These are phyloP conservation scores for Chlorencoelia australis DNA, from an alignment of 2,329 filamentous ascomycete genomes.

Conservation along the genomic window DNA sequence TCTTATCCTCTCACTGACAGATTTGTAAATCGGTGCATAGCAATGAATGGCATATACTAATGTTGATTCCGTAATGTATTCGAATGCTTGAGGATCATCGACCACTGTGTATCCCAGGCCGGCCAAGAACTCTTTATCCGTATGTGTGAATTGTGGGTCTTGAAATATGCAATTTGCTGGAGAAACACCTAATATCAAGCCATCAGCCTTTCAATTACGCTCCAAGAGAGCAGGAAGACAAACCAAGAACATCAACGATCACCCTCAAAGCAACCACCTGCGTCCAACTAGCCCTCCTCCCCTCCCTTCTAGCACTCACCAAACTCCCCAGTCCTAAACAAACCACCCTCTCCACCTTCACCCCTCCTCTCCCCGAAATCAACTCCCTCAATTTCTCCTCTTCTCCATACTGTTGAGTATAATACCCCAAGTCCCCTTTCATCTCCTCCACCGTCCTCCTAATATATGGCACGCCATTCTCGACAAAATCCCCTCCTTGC, in stretches of 20 bases:
- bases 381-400: conserved; percentile 12
- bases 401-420: conserved; percentile 19
- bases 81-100: conserved; percentile 23
- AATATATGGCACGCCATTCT: conserved; percentile 21
- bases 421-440: conserved; percentile 17
- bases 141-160: conserved; percentile 25
- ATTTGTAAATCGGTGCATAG: conserved; percentile 23
- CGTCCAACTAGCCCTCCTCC: conserved; percentile 20
- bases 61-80: conserved; percentile 15
- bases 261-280: conserved; percentile 25
- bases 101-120: conserved; percentile 20
- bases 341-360: conserved; percentile 20
- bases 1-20: conserved; percentile 14
- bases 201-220: conserved; percentile 3
- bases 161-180: conserved; percentile 15
- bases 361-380: conserved; percentile 7
- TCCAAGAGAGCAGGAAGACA: not conserved
- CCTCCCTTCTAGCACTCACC: conserved; percentile 22
- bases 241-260: conserved; percentile 17
- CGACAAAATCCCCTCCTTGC: conserved; percentile 23
- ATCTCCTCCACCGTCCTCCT: conserved; percentile 22
- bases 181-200: not conserved
- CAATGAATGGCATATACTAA: conserved; percentile 29
- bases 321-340: conserved; percentile 26
- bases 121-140: conserved; percentile 23